Conservation (phyloP, 169 alveolate species). For the Eimeria praecox region DNA sequence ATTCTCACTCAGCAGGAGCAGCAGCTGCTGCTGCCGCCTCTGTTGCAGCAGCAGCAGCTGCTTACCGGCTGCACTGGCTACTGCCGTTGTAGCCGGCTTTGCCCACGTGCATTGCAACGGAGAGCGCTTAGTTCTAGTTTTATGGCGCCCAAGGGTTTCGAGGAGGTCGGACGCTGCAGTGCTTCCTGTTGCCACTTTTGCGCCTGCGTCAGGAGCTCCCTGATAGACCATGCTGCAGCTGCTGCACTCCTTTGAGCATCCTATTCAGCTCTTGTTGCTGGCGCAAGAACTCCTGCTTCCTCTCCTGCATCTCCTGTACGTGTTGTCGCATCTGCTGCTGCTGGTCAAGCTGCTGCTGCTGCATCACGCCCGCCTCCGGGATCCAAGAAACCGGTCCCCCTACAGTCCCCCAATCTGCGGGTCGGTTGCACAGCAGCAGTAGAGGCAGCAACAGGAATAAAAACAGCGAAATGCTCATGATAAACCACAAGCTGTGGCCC, state of each 20-base stretch:
- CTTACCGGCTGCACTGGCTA: conserved; percentile 38
- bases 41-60: conserved; percentile 27
- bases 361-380: conserved; percentile 57
- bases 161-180: background rate
- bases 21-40: background rate
- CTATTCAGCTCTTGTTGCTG: conserved; percentile 67
- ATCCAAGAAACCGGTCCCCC: conserved; percentile 48
- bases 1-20: background rate
- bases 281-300: conserved; percentile 66
- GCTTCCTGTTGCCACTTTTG: conserved; percentile 12
- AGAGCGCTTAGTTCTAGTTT: background rate
- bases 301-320: conserved; percentile 72
- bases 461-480: background rate
- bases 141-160: background rate
- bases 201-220: conserved; percentile 70
- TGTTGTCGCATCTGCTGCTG: conserved; percentile 72
- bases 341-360: conserved; percentile 67
- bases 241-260: conserved; percentile 72
- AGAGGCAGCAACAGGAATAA: background rate
- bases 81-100: conserved; percentile 30
- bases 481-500: no score
- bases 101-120: conserved; percentile 1
- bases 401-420: conserved; percentile 58
- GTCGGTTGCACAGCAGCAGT: background rate
- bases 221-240: conserved; percentile 73